Evolutionary conservation across 768 basidiomycete species (phyloP), one percentile per base, ranked within the genome.

Genomic region (Cubamyces sp.): DNA sequence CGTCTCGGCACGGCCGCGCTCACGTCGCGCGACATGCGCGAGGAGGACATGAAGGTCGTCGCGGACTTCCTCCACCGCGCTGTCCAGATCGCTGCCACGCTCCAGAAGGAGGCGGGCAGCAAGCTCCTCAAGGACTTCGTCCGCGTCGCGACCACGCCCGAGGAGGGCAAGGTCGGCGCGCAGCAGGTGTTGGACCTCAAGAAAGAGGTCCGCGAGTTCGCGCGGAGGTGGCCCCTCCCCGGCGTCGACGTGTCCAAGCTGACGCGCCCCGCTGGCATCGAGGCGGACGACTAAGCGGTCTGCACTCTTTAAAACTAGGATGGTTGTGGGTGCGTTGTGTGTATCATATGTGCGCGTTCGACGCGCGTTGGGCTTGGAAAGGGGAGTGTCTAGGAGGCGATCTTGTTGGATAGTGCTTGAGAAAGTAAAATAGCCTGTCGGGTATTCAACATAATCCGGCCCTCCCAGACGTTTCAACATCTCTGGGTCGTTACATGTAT

Each of bases 41-140:
- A 96, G 76, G 82, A 78, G 21, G 95, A 98, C 75, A 86, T 97
- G 76, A 88, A 90, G 74, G 74, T 84, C 60, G 94, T 98, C 57
- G 97, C 89, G 41, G 84, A 82, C 60, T 95, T 98, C 85, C 81
- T 99, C 57, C 94, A 98, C 81, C 94, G 96, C 52, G 86, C 93
- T 30, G 91, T 99, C 47, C 94, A 98, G 80, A 87, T 97, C 71
- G 87, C 94, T 49, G 83, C 96, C 46, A 73, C 85, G 42, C 84
- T 97, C 47, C 97, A 98, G 79, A 93, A 94, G 76, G 96, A 97
- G 79, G 92, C 97, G 25, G 95, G 95, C 34, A 84, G 85, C 60
- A 98, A 97, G 82, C 79, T 97, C 68, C 84, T 99, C 65, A 96
- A 96, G 82, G 96, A 98, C 82, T 98, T 98, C 70, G 85, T 96